These are phyloP conservation scores for Penicillium psychrofluorescens DNA, from an alignment of 495 filamentous ascomycete genomes.

Conservation along the genomic window DNA sequence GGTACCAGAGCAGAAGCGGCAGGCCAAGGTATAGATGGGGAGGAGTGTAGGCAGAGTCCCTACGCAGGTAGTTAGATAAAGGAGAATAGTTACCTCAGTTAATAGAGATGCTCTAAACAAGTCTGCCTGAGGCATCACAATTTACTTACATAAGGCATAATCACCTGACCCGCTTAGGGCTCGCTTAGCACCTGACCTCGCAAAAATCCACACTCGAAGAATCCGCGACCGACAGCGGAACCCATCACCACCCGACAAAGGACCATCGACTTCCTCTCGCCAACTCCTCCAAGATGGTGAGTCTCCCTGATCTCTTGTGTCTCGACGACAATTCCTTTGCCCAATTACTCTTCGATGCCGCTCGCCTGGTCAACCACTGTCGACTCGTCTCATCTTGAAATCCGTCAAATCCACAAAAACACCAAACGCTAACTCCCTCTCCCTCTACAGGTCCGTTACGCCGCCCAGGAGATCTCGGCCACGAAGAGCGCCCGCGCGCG, in stretches of 20 bases:
- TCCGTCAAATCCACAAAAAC: no score
- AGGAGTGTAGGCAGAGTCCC: not conserved
- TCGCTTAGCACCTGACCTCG: conserved; percentile 39
- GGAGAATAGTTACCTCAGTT: not conserved
- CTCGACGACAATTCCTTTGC: not conserved
- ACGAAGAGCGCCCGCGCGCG: conserved; percentile 93
- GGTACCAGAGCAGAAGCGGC: conserved; percentile 59
- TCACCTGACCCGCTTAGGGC: conserved; percentile 25
- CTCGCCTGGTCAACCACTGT: not conserved
- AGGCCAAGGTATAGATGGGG: conserved; percentile 1
- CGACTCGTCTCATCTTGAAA: not conserved
- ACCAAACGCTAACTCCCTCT: conserved; percentile 24
- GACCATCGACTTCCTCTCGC: conserved; percentile 40
- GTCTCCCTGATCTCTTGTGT: conserved; percentile 12
- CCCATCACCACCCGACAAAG: conserved; percentile 41
- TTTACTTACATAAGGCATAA: conserved; percentile 2
- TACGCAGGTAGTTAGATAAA: not conserved
- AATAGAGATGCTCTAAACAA: not conserved
- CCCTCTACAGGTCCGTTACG: conserved; percentile 84
- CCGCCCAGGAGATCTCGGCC: conserved; percentile 77
- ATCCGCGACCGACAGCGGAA: conserved; percentile 28
- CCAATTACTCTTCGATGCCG: conserved; percentile 3
- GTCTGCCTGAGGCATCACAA: conserved; percentile 3
- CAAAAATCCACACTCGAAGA: conserved; percentile 33
- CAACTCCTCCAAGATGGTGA: conserved; percentile 52